These are phyloP conservation scores for Malassezia globosa DNA, from an alignment of 1,284 basidiomycete genomes.

Conservation along the genomic window DNA sequence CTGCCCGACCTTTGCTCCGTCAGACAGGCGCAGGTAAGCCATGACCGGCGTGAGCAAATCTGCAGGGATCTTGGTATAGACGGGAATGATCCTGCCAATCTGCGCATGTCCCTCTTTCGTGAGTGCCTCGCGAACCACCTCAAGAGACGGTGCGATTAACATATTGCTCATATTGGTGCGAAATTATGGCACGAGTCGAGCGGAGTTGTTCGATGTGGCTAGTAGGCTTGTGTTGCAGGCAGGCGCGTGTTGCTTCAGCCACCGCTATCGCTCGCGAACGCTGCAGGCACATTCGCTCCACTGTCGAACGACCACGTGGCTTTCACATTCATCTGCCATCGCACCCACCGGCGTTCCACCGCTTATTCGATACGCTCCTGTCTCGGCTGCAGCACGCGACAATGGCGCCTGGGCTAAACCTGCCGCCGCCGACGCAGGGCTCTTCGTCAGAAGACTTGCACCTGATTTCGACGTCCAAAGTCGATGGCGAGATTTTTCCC, in stretches of 20 bases:
- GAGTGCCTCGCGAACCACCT: slow-evolving; percentile 34
- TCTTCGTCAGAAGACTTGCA: slow-evolving; percentile 3
- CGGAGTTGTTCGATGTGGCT: not conserved
- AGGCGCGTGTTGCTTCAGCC: too few species aligned
- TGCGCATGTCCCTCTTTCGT: slow-evolving; percentile 5
- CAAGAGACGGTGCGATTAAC: slow-evolving; percentile 23
- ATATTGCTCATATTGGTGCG: too few species aligned
- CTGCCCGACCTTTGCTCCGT: slow-evolving; percentile 61
- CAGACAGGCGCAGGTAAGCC: slow-evolving; percentile 83
- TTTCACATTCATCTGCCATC: not conserved
- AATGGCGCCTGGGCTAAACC: slow-evolving; percentile 23
- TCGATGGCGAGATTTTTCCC: slow-evolving; percentile 27
- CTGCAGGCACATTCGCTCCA: too few species aligned
- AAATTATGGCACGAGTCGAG: not conserved
- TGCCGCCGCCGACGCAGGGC: slow-evolving; percentile 29
- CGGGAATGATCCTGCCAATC: slow-evolving; percentile 75
- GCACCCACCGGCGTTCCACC: too few species aligned
- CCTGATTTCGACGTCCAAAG: slow-evolving; percentile 15
- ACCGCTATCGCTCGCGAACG: too few species aligned
- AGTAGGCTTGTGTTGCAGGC: too few species aligned
- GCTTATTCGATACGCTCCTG: too few species aligned
- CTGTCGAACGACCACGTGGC: slow-evolving; percentile 6
- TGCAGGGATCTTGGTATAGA: slow-evolving; percentile 83
- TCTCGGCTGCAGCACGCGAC: not conserved
- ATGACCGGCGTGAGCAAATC: slow-evolving; percentile 95